A percentile compares a stretch with the other conserved stretches of the same genome.
Conservation (phyloP, 495 filamentous ascomycete genomes). For the Penicillium flavigenum region DNA sequence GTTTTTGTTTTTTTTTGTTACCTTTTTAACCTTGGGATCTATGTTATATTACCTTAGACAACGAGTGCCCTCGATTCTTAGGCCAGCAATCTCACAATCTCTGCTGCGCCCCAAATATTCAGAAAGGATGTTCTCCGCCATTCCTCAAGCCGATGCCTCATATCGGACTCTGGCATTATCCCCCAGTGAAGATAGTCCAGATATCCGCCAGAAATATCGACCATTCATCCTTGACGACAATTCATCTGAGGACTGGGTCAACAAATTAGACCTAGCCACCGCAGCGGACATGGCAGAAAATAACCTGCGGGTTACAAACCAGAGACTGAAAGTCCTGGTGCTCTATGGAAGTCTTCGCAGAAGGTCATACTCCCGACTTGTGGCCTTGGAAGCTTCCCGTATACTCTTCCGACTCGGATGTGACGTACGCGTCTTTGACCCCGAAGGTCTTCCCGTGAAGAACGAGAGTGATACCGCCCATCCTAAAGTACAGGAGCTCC, state of each 20-base stretch:
- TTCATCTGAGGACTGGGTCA: conserved; percentile 53
- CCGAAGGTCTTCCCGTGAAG: conserved; percentile 59
- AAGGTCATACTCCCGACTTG: conserved; percentile 60
- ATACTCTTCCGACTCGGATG: conserved; percentile 67
- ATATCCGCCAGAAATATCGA: conserved; percentile 53
- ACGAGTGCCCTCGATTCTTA: not conserved
- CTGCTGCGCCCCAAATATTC: conserved; percentile 10
- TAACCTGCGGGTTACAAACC: conserved; percentile 39
- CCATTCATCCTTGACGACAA: conserved; percentile 53
- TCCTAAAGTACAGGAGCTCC: conserved; percentile 64
- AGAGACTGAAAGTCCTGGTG: conserved; percentile 60
- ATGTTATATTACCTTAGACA: conserved; percentile 3
- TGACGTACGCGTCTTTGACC: conserved; percentile 67
- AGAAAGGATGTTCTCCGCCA: conserved; percentile 8
- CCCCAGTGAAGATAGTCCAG: conserved; percentile 45
- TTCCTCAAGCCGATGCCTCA: conserved; percentile 6
- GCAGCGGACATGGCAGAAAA: conserved; percentile 51
- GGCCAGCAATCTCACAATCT: conserved; percentile 2
- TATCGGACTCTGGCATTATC: conserved; percentile 44
- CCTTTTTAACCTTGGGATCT: not conserved
- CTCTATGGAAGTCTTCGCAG: conserved; percentile 61
- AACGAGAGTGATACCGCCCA: conserved; percentile 59
- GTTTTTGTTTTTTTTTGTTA: not conserved
- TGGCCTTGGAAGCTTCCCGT: conserved; percentile 60
- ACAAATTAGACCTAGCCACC: conserved; percentile 55